These are phyloP conservation scores for Ophiostoma tasmaniense DNA, from an alignment of 2,329 filamentous ascomycete genomes.

Conservation along the genomic window DNA sequence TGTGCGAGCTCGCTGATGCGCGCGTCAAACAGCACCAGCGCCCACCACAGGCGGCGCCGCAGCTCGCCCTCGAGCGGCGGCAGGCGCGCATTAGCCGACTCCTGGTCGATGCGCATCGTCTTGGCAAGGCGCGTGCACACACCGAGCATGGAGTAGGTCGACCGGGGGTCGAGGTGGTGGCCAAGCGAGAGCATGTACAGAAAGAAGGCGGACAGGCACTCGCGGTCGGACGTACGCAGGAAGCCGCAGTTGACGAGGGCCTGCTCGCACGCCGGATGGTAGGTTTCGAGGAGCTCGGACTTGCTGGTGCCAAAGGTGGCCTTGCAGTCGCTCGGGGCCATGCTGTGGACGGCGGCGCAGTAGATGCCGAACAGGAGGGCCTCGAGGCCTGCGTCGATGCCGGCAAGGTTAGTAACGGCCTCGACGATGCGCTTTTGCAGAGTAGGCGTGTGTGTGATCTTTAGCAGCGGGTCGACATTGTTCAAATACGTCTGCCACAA, in stretches of 20 bases:
- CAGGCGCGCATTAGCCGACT: slow-evolving; percentile 34
- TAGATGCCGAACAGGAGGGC: slow-evolving; percentile 51
- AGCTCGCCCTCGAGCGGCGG: slow-evolving; percentile 45
- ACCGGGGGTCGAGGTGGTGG: slow-evolving; percentile 37
- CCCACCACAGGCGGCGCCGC: slow-evolving; percentile 55
- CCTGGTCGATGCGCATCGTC: slow-evolving; percentile 43
- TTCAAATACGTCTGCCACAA: slow-evolving; percentile 52
- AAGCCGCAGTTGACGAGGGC: slow-evolving; percentile 45
- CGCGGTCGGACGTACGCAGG: slow-evolving; percentile 40
- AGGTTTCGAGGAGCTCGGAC: slow-evolving; percentile 33
- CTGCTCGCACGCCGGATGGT: slow-evolving; percentile 42
- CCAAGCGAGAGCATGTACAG: slow-evolving; percentile 47
- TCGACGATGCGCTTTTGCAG: slow-evolving; percentile 46
- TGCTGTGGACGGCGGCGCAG: slow-evolving; percentile 33
- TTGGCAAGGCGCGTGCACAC: slow-evolving; percentile 49
- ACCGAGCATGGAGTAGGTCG: slow-evolving; percentile 44
- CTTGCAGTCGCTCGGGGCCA: slow-evolving; percentile 36
- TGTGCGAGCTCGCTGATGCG: slow-evolving; percentile 46
- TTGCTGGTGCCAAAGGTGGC: slow-evolving; percentile 34
- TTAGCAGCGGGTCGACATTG: slow-evolving; percentile 51
- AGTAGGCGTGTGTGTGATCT: slow-evolving; percentile 48
- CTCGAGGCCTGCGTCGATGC: slow-evolving; percentile 32
- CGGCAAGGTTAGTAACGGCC: slow-evolving; percentile 34
- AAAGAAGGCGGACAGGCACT: slow-evolving; percentile 47
- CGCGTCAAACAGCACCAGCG: slow-evolving; percentile 47